Percentiles rank a stretch among this genome's conserved stretches.
Conservation (phyloP, 331 rosid species). For the Cydonia oblonga region DNA sequence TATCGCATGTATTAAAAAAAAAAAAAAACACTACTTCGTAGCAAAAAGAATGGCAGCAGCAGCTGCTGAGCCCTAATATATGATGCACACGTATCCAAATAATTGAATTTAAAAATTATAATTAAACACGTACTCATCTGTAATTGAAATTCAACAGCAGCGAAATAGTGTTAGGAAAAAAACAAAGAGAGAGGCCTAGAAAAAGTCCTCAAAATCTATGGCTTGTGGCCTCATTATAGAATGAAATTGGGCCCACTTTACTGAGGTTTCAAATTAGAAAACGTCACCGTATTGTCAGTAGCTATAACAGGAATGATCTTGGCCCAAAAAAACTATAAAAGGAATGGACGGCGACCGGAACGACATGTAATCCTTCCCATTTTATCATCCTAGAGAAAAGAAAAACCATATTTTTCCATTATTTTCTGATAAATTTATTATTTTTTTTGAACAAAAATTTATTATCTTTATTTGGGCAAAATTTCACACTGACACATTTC, state of each 20-base stretch:
- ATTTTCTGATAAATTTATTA: not conserved
- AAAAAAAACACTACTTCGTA: too few species aligned
- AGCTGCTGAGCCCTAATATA: too few species aligned
- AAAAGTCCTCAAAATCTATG: constrained; percentile 6
- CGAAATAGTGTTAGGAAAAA: too few species aligned
- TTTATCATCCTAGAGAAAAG: not conserved
- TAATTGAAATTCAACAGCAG: too few species aligned
- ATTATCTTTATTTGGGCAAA: not conserved
- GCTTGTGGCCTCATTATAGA: not conserved
- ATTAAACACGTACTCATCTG: too few species aligned
- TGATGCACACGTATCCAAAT: too few species aligned
- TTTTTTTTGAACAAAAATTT: not conserved
- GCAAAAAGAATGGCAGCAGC: too few species aligned
- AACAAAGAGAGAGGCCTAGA: not conserved
- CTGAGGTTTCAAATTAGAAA: not conserved
- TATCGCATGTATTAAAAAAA: too few species aligned
- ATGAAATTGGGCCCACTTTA: not conserved
- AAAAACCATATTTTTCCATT: not conserved
- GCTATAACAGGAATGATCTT: not conserved
- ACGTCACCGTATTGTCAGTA: not conserved
- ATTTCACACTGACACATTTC: not conserved
- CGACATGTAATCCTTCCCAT: constrained; percentile 10
- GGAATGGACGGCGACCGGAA: constrained; percentile 28
- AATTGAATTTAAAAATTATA: too few species aligned
- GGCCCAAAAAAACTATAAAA: constrained; percentile 6